These are phyloP conservation scores for Litchi chinensis DNA, from an alignment of 345 rosid genomes.

Conservation along the genomic window DNA sequence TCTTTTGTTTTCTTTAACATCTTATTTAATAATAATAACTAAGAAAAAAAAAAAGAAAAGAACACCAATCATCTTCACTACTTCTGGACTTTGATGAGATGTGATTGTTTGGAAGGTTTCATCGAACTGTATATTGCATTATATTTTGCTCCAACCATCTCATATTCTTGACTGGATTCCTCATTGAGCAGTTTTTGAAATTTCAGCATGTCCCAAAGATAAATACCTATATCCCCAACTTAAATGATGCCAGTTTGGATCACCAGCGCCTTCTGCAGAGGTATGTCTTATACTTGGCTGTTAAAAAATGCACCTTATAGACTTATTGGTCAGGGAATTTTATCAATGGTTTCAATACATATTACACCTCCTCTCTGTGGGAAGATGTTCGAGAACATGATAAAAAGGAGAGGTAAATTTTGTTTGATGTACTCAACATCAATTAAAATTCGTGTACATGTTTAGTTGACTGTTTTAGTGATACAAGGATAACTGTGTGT, in stretches of 20 bases:
- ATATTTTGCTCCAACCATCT: conserved; percentile 5
- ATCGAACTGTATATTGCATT: background rate
- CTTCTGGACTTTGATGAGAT: background rate
- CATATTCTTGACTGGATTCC: conserved; percentile 12
- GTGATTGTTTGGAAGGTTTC: background rate
- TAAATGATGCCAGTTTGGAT: conserved; percentile 80
- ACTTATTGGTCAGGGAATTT: background rate
- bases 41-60: background rate
- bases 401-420: background rate
- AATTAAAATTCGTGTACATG: background rate
- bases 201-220: conserved; percentile 82
- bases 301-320: conserved; percentile 15
- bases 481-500: background rate
- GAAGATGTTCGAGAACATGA: conserved; percentile 5
- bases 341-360: background rate
- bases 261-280: conserved; percentile 90
- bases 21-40: background rate
- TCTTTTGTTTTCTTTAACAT: background rate
- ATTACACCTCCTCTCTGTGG: background rate
- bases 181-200: conserved; percentile 16
- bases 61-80: background rate
- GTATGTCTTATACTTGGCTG: conserved; percentile 38
- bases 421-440: background rate
- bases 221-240: conserved; percentile 77
- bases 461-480: background rate